Percentiles rank a stretch among this genome's conserved stretches.
phyloP scores from a whole-genome alignment of 225 moss, liverwort and hornwort genomes.

The Ulota crispa region DNA sequence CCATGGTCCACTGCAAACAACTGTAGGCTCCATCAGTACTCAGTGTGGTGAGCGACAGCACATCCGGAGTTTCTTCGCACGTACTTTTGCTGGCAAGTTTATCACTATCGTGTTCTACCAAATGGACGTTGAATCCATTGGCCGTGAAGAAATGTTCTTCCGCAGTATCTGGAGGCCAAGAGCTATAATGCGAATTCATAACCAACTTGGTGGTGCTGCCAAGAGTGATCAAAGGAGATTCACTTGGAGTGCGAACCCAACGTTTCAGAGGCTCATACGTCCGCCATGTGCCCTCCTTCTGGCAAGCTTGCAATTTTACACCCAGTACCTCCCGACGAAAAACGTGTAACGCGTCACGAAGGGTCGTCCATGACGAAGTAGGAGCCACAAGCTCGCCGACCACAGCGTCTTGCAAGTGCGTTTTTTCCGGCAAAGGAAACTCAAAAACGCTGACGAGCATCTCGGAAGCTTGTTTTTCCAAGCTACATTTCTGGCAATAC shows the following conservation, averaged over 20 bases:
- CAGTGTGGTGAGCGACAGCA: neutral
- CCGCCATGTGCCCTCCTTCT: conserved; percentile 12
- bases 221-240: neutral
- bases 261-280: neutral
- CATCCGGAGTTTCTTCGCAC: neutral
- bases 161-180: neutral
- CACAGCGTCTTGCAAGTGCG: conserved; percentile 27
- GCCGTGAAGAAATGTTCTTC: neutral
- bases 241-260: conserved; percentile 14
- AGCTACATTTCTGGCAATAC: neutral
- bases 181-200: neutral
- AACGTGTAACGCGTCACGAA: conserved; percentile 36
- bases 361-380: conserved; percentile 16
- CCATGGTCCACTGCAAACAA: conserved; percentile 40
- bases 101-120: neutral
- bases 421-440: neutral
- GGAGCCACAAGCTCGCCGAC: conserved; percentile 29
- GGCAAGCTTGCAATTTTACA: neutral
- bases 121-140: conserved; percentile 27
- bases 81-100: neutral
- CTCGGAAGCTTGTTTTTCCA: neutral
- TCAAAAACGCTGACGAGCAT: conserved; percentile 15
- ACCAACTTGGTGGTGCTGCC: conserved; percentile 15
- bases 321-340: neutral
- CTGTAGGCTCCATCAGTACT: conserved; percentile 16